A percentile compares a stretch with the other conserved stretches of the same genome.
Evolutionary conservation across 2,329 filamentous ascomycete species (phyloP).

Genomic region (Furcasterigmium furcatum): DNA sequence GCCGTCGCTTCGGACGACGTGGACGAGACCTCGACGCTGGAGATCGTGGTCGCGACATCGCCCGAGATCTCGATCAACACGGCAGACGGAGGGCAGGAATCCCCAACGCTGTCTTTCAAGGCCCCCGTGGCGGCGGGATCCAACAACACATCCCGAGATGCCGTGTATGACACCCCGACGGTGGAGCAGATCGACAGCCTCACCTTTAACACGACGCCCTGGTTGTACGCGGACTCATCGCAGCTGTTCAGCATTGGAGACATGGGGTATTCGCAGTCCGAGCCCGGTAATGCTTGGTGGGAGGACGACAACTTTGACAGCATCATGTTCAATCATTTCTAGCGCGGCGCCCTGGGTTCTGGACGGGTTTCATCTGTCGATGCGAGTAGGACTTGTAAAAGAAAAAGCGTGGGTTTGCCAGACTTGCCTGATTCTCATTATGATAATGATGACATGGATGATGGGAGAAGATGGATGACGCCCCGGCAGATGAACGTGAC

Average conservation of each 20-base stretch:
- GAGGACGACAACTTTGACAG: slow-evolving; percentile 34
- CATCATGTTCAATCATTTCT: slow-evolving; percentile 34
- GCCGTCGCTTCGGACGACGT: slow-evolving; percentile 21
- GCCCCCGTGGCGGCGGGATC: slow-evolving; percentile 16
- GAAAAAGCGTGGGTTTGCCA: too few species aligned
- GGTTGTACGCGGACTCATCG: slow-evolving; percentile 37
- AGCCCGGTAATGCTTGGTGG: slow-evolving; percentile 33
- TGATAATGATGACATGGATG: too few species aligned
- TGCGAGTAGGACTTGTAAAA: neutral
- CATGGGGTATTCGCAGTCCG: slow-evolving; percentile 26
- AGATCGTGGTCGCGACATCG: slow-evolving; percentile 48
- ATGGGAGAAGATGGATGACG: too few species aligned
- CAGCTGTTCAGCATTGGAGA: slow-evolving; percentile 34
- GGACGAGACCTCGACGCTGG: slow-evolving; percentile 35
- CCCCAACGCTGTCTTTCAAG: slow-evolving; percentile 36
- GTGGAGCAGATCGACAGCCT: slow-evolving; percentile 30
- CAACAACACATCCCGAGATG: slow-evolving; percentile 4
- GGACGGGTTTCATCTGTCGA: neutral
- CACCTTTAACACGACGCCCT: slow-evolving; percentile 37
- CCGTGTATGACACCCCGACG: slow-evolving; percentile 22
- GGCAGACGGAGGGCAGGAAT: slow-evolving; percentile 46
- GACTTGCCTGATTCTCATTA: too few species aligned
- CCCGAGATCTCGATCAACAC: slow-evolving; percentile 49
- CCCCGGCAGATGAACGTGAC: too few species aligned
- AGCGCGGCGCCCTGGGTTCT: slow-evolving; percentile 10